Conservation (phyloP, 352 stramenopile species). For the Globisporangium paddicum region DNA sequence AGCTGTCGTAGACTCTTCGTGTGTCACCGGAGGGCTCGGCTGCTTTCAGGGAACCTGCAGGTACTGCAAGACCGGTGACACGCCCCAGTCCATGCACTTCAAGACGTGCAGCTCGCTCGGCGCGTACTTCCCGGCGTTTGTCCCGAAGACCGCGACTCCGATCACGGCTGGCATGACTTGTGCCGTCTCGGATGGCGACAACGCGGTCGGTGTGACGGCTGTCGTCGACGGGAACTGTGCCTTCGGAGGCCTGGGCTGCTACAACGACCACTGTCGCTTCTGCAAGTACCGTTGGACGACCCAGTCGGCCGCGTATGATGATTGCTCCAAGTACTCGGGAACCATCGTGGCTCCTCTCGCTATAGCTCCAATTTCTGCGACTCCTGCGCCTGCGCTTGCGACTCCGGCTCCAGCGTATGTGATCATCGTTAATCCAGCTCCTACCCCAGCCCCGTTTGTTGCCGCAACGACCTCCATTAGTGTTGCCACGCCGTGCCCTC, state of each 20-base stretch:
- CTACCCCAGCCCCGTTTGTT: background rate
- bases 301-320: background rate
- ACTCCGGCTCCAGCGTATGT: background rate
- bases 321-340: background rate
- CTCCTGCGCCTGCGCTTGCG: background rate
- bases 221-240: slow-evolving; percentile 24
- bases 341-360: no score
- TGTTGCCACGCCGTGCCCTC: background rate
- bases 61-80: slow-evolving; percentile 9
- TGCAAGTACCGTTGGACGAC: slow-evolving; percentile 4
- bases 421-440: background rate
- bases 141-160: background rate
- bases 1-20: background rate
- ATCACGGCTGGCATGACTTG: background rate
- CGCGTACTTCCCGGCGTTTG: background rate
- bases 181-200: slow-evolving; percentile 23
- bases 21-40: slow-evolving; percentile 9
- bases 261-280: slow-evolving; percentile 25
- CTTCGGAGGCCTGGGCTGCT: slow-evolving; percentile 33
- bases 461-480: no score
- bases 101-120: background rate
- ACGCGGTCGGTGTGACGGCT: slow-evolving; percentile 21
- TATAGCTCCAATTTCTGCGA: background rate
- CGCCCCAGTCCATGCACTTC: slow-evolving; percentile 2
- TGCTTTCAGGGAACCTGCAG: slow-evolving; percentile 8